Percentiles rank a stretch among this genome's conserved stretches.
Conservation (phyloP, 345 rosid genomes). For the Dipteronia sinensis region DNA sequence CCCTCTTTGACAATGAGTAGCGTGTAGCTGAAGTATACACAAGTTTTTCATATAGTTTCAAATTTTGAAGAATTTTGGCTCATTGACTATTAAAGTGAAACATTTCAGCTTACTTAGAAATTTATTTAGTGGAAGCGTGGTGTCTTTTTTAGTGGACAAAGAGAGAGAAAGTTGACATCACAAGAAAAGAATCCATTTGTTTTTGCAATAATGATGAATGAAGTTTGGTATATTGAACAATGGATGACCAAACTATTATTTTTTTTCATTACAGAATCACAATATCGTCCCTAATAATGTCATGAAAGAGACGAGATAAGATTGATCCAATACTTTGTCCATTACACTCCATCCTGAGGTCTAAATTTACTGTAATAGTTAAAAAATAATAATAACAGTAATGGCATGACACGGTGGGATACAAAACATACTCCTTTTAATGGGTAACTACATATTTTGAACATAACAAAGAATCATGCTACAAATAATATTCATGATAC, state of each 20-base stretch:
- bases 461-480: not conserved
- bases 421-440: not conserved
- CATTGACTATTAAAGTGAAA: not conserved
- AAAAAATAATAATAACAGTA: too few species aligned
- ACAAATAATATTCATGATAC: not conserved
- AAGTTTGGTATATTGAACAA: not conserved
- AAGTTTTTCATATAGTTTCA: not conserved
- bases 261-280: not conserved
- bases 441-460: not conserved
- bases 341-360: too few species aligned
- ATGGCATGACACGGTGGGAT: too few species aligned
- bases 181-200: slow-evolving; percentile 5
- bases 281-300: not conserved
- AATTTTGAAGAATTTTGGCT: not conserved
- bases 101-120: too few species aligned
- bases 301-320: too few species aligned
- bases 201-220: too few species aligned
- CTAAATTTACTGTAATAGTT: too few species aligned
- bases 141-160: too few species aligned
- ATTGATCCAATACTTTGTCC: too few species aligned
- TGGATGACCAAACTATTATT: not conserved
- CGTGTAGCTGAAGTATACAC: too few species aligned
- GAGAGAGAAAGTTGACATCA: not conserved
- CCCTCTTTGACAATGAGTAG: not conserved
- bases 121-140: too few species aligned